phyloP scores from a whole-genome alignment of 2,329 filamentous ascomycete genomes.

The Fusarium keratoplasticum region DNA sequence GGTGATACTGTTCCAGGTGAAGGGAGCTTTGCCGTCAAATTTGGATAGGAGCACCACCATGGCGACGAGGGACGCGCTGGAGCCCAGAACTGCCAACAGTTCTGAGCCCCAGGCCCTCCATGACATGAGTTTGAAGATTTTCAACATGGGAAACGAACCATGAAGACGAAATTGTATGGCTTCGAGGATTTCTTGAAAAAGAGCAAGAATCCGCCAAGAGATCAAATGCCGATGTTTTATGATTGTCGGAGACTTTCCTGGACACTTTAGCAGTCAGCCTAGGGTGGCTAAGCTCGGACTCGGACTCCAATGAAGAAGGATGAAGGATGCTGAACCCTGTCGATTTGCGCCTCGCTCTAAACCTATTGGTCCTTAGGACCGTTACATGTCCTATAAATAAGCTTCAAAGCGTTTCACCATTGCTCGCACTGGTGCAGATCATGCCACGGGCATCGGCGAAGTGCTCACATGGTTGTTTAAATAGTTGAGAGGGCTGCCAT shows the following conservation, averaged over 20 bases:
- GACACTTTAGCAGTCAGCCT: not conserved
- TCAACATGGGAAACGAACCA: not conserved
- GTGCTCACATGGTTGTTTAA: not conserved
- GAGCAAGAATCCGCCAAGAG: not conserved
- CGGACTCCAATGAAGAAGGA: not conserved
- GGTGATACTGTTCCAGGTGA: constrained; percentile 26
- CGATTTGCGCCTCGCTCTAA: not conserved
- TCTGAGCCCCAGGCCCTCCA: constrained; percentile 14
- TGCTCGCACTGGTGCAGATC: not conserved
- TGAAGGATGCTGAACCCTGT: not conserved
- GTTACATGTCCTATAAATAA: not conserved
- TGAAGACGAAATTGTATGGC: not conserved
- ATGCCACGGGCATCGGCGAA: not conserved
- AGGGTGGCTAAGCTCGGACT: not conserved
- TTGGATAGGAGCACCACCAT: constrained; percentile 11
- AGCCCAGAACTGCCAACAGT: constrained; percentile 7
- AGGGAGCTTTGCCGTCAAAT: constrained; percentile 20
- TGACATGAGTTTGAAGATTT: not conserved
- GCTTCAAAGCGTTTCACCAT: not conserved
- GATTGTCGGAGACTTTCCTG: not conserved
- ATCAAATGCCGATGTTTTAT: not conserved
- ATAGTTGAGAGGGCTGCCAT: not conserved
- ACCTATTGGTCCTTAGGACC: not conserved
- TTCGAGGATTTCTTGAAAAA: not conserved
- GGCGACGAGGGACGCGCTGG: constrained; percentile 3